These are phyloP conservation scores for Trifolium fragiferum DNA, from an alignment of 306 rosid genomes.

Conservation along the genomic window DNA sequence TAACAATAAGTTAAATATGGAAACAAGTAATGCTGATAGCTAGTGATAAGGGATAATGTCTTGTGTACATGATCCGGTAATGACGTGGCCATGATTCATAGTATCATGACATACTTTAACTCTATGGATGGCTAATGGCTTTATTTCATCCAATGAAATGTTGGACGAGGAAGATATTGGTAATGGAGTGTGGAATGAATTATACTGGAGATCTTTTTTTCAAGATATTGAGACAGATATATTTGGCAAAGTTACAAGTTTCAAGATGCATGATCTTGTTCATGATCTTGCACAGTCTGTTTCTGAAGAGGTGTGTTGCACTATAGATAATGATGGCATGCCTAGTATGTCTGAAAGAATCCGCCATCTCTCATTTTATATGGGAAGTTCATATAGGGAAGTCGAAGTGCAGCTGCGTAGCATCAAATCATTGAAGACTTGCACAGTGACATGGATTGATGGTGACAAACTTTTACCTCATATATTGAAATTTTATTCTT, in stretches of 20 bases:
- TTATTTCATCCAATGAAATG: neutral
- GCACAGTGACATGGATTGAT: neutral
- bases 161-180: conserved; percentile 32
- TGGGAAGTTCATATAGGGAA: accelerated
- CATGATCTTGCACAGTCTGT: conserved; percentile 39
- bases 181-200: conserved; percentile 11
- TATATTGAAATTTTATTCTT: conserved; percentile 6
- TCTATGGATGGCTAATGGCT: conserved; percentile 2
- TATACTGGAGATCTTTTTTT: conserved; percentile 31
- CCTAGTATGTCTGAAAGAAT: neutral
- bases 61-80: too few species aligned
- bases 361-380: neutral
- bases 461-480: too few species aligned
- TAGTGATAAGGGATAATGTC: too few species aligned
- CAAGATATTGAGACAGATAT: conserved; percentile 25
- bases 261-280: conserved; percentile 23
- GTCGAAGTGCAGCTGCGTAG: neutral
- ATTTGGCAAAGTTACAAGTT: conserved; percentile 1
- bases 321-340: neutral
- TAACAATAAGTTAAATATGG: too few species aligned
- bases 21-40: too few species aligned
- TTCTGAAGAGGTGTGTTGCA: neutral
- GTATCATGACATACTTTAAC: too few species aligned
- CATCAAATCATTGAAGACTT: conserved; percentile 19
- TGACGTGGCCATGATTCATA: too few species aligned